These are phyloP conservation scores for Acarospora socialis DNA, from an alignment of 2,329 filamentous ascomycete species.

Conservation along the genomic window DNA sequence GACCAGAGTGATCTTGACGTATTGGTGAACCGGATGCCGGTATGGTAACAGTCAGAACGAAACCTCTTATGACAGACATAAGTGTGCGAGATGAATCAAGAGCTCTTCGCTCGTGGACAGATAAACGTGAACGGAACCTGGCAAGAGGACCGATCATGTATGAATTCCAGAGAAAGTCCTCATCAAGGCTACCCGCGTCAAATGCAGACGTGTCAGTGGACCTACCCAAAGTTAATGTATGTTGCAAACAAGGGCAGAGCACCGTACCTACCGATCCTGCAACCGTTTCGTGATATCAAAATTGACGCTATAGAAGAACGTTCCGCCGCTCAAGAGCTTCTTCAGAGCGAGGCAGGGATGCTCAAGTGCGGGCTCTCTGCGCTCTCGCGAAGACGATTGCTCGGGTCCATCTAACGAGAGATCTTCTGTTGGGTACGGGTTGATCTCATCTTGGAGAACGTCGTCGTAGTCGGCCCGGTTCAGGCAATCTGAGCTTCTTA, in stretches of 20 bases:
- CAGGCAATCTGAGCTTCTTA: conserved; percentile 52
- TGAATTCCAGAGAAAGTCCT: conserved; percentile 91
- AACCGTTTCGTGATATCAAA: conserved; percentile 91
- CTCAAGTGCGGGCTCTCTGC: conserved; percentile 57
- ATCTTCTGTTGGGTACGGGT: conserved; percentile 39
- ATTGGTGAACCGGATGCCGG: conserved; percentile 63
- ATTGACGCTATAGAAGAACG: conserved; percentile 97
- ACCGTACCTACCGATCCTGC: conserved; percentile 56
- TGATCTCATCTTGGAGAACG: conserved; percentile 44
- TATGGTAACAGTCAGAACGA: conserved; percentile 74
- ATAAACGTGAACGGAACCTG: conserved; percentile 70
- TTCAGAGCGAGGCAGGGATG: conserved; percentile 84
- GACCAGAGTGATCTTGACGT: conserved; percentile 48
- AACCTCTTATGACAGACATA: conserved; percentile 87
- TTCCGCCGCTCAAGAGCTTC: conserved; percentile 83
- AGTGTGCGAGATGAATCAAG: conserved; percentile 80
- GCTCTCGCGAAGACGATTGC: conserved; percentile 37
- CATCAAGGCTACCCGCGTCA: conserved; percentile 83
- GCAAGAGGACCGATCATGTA: conserved; percentile 95
- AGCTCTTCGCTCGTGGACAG: conserved; percentile 57
- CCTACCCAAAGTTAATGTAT: conserved; percentile 29
- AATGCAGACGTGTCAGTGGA: conserved; percentile 64
- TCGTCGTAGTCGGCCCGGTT: conserved; percentile 79
- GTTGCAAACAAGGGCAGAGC: conserved; percentile 2
- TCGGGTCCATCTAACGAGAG: conserved; percentile 40